Evolutionary conservation across 352 stramenopile species (phyloP), one percentile per base, ranked within the genome.

Genomic region (Pythium grandisporangium): DNA sequence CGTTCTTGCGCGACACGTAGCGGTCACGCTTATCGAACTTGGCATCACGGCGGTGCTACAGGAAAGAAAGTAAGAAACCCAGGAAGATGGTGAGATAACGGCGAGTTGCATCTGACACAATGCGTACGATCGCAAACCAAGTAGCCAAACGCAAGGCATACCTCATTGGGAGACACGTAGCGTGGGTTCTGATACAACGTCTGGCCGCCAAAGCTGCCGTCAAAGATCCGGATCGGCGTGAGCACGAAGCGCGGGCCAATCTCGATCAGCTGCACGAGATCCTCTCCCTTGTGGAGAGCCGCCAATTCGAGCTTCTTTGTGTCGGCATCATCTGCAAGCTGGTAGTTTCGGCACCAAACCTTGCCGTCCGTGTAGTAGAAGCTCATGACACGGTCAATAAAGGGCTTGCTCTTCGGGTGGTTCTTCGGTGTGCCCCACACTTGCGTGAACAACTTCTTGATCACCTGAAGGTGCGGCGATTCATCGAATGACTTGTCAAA

Each of bases 301-400:
- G 66, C 66, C 70, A 87, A 32, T 52, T 95, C 59, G 20, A 92
- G 51, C 67, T 97, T 98, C 68, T 96, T 97, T 39, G 70, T 96
- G 53, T 91, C 80, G 37, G 77, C 80, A 21, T 91, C 77, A 33
- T 93, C 80, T 25, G 76, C 78, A 36, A 93, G 47, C 52, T 93
- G 96, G 72, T 98, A 99, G 67, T 99, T 98, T 49, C 97, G 89
- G 51, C 98, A 95, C 97, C 96, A 99, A 59, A 99, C 95, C 50
- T 95, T 95, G 49, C 77, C 72, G 47, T 97, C 89, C 1, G 92
- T 66, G 48, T 93, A 78, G 67, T 89, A 95, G 64, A 99, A 99
- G 61, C 73, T 95, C 88, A 99, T 98, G 37, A 99, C 81, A 42
- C 96, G 89, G 74, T 99, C 97, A 42, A 99, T 95, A 71, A 99